Evolutionary conservation across 2,329 filamentous ascomycete genomes (phyloP), one percentile per base, ranked within the genome.

Genomic region (Trichoderma atroviride): DNA sequence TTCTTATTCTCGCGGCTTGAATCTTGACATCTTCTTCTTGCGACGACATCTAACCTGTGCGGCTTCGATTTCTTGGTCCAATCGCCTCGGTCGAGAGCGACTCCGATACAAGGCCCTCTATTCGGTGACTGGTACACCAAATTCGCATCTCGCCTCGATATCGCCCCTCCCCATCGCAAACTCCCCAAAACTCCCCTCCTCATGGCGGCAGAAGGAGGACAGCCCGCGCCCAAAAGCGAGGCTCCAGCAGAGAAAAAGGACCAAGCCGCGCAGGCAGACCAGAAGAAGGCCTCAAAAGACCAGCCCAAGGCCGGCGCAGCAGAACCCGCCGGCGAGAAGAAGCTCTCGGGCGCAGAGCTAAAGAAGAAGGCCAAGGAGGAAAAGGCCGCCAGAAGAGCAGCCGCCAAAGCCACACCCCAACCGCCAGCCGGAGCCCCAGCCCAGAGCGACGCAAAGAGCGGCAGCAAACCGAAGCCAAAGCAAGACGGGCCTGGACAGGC

Each of bases 331-430:
- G 78, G 76, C 68, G 81, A 82, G 69, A 83, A 83, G 74, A 92
- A 92, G 78, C 83, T 92, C 37, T 89, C 91, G 1, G 86, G 87
- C 43, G 93, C 93, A 24, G 92, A 97, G 80, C 78, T 97, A 76
- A 98, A 98, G 82, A 95, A 94, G 76, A 90, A 89, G 78, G 91
- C 91, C 71, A 95, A 97, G 79, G 94, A 93, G 37, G 95, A 97
- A 79, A 98, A 97, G 83, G 91, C 92, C 64, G 94, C 94, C 58
- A 87, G 93, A 71, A 87, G 95, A 82, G 93, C 92, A 60, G 89
- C 89, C 76, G 88, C 86, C 75, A 93, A 91, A 78, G 83, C 83
- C 35, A 83, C 85, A 4, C 77, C 77, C 35, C 80, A 83, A 1
- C 80, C 80, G 69, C 78, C 79, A 24, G 81, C 81, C 13, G 76